Evolutionary conservation across 2,329 filamentous ascomycete genomes (phyloP), one percentile per base, ranked within the genome.

Genomic region (Nemania sp.): DNA sequence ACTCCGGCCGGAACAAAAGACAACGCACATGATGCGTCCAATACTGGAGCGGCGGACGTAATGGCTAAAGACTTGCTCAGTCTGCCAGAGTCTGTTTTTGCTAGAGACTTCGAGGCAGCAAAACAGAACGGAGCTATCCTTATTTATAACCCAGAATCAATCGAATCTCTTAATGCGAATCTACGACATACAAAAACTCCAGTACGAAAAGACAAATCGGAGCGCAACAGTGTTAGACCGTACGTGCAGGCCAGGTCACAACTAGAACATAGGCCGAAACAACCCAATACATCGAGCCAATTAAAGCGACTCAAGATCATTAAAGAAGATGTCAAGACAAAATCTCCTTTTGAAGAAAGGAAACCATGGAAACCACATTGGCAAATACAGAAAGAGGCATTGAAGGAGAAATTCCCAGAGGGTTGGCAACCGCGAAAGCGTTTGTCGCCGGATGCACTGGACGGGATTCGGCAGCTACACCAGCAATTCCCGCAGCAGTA

Each of bases 361-460:
- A 61, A 60, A 1, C 54, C 58, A 15, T 59, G 72, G 52, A 70
- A 65, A 3, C 80, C 86, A 59, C 55, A 66, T 3, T 97, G 94
- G 94, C 80, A 83, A 68, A 70, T 82, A 12, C 88, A 97, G 61
- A 97, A 96, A 69, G 75, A 75, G 1, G 88, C 85, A 0, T 73
- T 95, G 30, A 82, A 86, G 64, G 72, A 82, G 56, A 99, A 97
- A 67, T 94, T 97, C 61, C 84, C 84, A 1, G 82, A 86, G 6
- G 84, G 86, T 8, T 99, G 93, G 92, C 80, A 80, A 23, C 93
- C 94, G 24, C 81, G 82, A 43, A 97, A 96, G 72, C 86, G 86
- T 54, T 80, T 99, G 8, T 97, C 94, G 0, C 94, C 94, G 0
- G 93, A 97, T 71, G 91, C 92, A 1, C 77, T 97, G 26, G 86